Base-by-base conservation (phyloP, 768 basidiomycete species). In the Lepiota subincarnata region DNA sequence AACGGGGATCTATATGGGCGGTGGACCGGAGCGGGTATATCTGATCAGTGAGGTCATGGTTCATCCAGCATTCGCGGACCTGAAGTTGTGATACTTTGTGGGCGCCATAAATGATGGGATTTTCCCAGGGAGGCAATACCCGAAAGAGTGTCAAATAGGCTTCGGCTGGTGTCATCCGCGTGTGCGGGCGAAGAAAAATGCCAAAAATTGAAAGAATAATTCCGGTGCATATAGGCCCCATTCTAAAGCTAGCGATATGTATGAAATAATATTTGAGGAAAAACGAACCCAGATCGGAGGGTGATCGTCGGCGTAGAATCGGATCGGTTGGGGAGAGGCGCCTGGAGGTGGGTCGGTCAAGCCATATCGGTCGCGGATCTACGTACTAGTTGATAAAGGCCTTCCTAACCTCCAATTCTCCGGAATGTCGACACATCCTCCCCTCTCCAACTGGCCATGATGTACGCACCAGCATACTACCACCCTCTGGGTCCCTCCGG, bases 311-410 rank as follows among this genome's bases (percentile, higher is more conserved):
- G 53, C 38, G 38, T 39, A 54, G 45, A 40, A 20, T 48, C 53
- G 46, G 53, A 54, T 54, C 53, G 53, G 26, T 40, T 14, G 14
- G 5, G 36, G n/a, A 53, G 19, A 39, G 31, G 26, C 14, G 38
- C 37, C 53, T 48, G 37, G 43, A 54, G 36, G 45, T 54, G 46
- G 46, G 46, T 38, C 53, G 40, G 35, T 11, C 43, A 22, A 54
- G 18, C 53, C 46, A 54, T 54, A 54, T 54, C 53, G 53, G 53
- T 54, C 46, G 18, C 20, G 39, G 53, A 54, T 54, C 53, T 54
- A 34, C 28, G 16, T 46, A 37, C 16, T 26, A 54, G 45, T 54
- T 54, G 53, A 54, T 54, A 54, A 54, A 47, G n/a, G 53, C 26
- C 53, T 24, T 54, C 44, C 38, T 54, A 35, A 38, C 46, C 14